Evolutionary conservation across 768 basidiomycete species (phyloP).

Genomic region (Psilocybe cyanescens): DNA sequence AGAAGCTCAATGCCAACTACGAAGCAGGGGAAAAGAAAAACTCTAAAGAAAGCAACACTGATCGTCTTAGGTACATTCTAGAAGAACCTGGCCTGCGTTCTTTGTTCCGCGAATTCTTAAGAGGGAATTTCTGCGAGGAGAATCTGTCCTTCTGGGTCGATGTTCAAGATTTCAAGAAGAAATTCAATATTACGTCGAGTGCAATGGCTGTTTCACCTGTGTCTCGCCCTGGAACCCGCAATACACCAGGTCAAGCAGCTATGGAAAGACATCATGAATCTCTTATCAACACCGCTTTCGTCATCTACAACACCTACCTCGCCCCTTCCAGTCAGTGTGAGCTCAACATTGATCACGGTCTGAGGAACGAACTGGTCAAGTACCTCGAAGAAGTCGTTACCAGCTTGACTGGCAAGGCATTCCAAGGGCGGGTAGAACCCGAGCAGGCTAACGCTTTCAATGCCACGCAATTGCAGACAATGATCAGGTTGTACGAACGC

Average conservation of each 20-base stretch:
- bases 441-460: conserved; percentile 85
- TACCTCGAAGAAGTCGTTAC: conserved; percentile 92
- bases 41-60: conserved; percentile 88
- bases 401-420: conserved; percentile 72
- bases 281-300: conserved; percentile 91
- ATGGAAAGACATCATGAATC: conserved; percentile 99
- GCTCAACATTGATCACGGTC: conserved; percentile 96
- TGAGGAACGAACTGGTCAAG: conserved; percentile 91
- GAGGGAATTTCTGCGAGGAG: conserved; percentile 97
- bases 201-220: conserved; percentile 65
- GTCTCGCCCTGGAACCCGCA: conserved; percentile 41
- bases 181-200: conserved; percentile 94
- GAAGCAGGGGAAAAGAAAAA: conserved; percentile 58
- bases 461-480: conserved; percentile 92
- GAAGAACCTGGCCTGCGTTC: conserved; percentile 89
- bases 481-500: conserved; percentile 92
- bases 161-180: conserved; percentile 94
- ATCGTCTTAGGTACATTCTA: conserved; percentile 88
- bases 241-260: conserved; percentile 77
- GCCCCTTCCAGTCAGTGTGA: conserved; percentile 95
- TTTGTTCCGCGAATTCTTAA: conserved; percentile 93
- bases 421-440: conserved; percentile 81
- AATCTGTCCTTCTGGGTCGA: conserved; percentile 98
- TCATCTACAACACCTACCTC: conserved; percentile 93
- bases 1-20: conserved; percentile 64